Evolutionary conservation across 768 basidiomycete genomes (phyloP), one percentile per base, ranked within the genome.

Genomic region (Lepiota subincarnata): DNA sequence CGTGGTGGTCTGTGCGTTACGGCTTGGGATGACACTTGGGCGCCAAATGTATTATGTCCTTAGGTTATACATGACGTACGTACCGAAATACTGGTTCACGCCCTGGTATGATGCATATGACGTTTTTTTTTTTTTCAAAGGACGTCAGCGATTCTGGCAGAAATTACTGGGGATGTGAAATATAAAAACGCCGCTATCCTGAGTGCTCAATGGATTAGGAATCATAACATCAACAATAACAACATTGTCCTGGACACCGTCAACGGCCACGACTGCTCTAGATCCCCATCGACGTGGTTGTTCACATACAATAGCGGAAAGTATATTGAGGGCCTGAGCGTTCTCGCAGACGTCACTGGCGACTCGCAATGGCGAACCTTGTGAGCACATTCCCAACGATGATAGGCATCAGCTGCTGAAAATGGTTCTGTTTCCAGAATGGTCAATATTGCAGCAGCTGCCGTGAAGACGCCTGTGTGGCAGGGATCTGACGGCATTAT

Each of bases 231-330:
- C 58, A 75, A 76, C 55, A 53, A 64, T 10, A 60, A 68, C 41
- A 58, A 70, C 47, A 68, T 81, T 13, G 69, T 78, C 4, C 66
- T 82, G 7, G 80, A 82, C 61, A 73, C 73, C 12, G 70, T 80
- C 45, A 65, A 73, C 53, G 79, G 66, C 8, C 64, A 69, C 22
- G 72, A 81, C 51, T 82, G 79, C 62, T 68, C 73, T 1, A 65
- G 75, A 28, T 76, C 78, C 0, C 71, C 77, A 1, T 59, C 72
- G 2, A 68, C 55, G 3, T 79, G 76, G 73, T 43, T 79, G 4
- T 81, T 80, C 63, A 80, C 80, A 0, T 81, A 81, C 56, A 82
- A 81, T 54, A 74, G 68, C 24, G 79, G 81, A 24, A 82, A 82
- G 53, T 76, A 70, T 46, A 69, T 81, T 19, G 80, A 82, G 58